phyloP scores from a whole-genome alignment of 306 rosid genomes.

The Vigna hirtella region DNA sequence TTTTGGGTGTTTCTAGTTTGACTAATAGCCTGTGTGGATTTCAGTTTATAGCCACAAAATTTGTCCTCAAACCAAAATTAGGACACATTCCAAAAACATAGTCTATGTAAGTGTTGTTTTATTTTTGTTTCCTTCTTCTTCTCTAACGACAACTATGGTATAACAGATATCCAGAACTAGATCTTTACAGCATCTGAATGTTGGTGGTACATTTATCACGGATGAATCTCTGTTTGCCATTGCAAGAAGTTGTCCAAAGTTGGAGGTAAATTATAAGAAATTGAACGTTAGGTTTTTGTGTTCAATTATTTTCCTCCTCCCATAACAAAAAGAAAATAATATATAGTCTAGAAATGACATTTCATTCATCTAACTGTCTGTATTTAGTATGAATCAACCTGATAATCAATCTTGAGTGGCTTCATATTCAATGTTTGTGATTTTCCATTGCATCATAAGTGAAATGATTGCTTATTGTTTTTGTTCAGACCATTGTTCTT shows the following conservation, averaged over 20 bases:
- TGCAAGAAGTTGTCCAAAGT: constrained; percentile 73
- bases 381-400: neutral
- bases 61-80: neutral
- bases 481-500: constrained; percentile 71
- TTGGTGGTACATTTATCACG: constrained; percentile 94
- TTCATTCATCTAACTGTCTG: neutral
- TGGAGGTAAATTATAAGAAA: constrained; percentile 61
- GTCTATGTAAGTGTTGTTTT: neutral
- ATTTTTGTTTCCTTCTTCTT: constrained; percentile 23
- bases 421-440: neutral
- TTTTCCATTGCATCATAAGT: constrained; percentile 18
- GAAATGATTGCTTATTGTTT: constrained; percentile 24
- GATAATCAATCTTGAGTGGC: neutral
- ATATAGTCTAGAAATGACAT: too few species aligned
- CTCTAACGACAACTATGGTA: constrained; percentile 23
- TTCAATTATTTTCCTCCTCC: neutral
- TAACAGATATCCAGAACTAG: constrained; percentile 77
- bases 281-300: neutral
- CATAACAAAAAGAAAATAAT: too few species aligned
- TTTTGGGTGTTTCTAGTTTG: constrained; percentile 13
- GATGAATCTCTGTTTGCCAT: constrained; percentile 79
- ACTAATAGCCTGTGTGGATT: neutral
- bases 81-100: neutral
- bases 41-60: neutral
- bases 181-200: constrained; percentile 77